Conservation (phyloP, 805 yeast species). For the Candida succiphila region DNA sequence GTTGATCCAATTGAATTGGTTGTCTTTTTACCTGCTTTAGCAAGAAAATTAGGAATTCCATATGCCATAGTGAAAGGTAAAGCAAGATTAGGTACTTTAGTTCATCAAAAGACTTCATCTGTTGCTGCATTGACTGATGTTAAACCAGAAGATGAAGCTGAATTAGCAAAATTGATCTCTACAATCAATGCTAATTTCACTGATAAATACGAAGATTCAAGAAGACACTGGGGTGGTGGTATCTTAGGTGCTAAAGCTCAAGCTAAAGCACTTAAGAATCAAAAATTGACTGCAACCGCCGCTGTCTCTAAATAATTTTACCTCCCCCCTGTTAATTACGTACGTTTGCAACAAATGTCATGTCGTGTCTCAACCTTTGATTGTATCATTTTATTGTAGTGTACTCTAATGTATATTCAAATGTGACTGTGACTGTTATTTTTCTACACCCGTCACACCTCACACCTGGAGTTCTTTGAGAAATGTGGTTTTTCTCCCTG, state of each 20-base stretch:
- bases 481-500: no score
- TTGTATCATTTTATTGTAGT: no score
- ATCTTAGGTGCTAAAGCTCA: slow-evolving; percentile 86
- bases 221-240: slow-evolving; percentile 99
- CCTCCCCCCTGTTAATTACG: no score
- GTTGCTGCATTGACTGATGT: slow-evolving; percentile 95
- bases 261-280: slow-evolving; percentile 70
- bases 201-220: slow-evolving; percentile 86
- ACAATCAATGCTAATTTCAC: slow-evolving; percentile 85
- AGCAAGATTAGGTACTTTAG: slow-evolving; percentile 94
- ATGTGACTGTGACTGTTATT: no score
- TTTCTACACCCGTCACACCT: no score
- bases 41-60: slow-evolving; percentile 98
- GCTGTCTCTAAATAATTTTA: not conserved
- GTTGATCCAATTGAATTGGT: slow-evolving; percentile 98
- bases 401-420: no score
- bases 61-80: slow-evolving; percentile 95
- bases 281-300: slow-evolving; percentile 35
- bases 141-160: slow-evolving; percentile 84
- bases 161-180: slow-evolving; percentile 81
- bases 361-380: no score
- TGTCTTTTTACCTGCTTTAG: slow-evolving; percentile 91
- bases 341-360: no score
- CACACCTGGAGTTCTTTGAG: no score
- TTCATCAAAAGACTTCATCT: slow-evolving; percentile 92